Conservation (phyloP, 371 early-diverging fungal species). For the Mortierella polycephala region DNA sequence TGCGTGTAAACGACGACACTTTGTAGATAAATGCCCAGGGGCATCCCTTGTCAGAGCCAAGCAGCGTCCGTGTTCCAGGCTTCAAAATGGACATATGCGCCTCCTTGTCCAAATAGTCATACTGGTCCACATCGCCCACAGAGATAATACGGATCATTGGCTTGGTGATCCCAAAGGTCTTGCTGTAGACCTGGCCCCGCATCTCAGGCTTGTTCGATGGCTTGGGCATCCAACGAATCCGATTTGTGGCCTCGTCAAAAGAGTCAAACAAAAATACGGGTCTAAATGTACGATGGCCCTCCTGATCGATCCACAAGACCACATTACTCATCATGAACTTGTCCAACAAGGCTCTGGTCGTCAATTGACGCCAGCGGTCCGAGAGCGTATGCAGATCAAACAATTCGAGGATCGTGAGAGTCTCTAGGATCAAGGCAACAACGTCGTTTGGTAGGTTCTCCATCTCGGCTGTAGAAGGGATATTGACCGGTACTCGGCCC, state of each 20-base stretch:
- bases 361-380: constrained; percentile 50
- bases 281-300: constrained; percentile 48
- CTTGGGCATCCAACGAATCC: constrained; percentile 45
- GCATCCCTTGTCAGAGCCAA: constrained; percentile 51
- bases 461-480: constrained; percentile 52
- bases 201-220: constrained; percentile 29
- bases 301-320: constrained; percentile 52
- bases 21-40: constrained; percentile 55
- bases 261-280: constrained; percentile 49
- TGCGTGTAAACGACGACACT: constrained; percentile 50
- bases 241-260: constrained; percentile 53
- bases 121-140: constrained; percentile 49
- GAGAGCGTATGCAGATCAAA: constrained; percentile 43
- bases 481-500: constrained; percentile 30
- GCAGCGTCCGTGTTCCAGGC: constrained; percentile 44
- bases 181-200: constrained; percentile 50
- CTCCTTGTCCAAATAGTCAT: constrained; percentile 52
- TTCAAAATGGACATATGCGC: constrained; percentile 45
- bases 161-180: constrained; percentile 51
- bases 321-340: constrained; percentile 42
- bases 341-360: constrained; percentile 45
- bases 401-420: constrained; percentile 42
- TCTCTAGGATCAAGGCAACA: constrained; percentile 47
- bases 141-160: constrained; percentile 50
- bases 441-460: constrained; percentile 52